Evolutionary conservation across 169 alveolate genomes (phyloP).

Genomic region (Cryptosporidium ryanae): DNA sequence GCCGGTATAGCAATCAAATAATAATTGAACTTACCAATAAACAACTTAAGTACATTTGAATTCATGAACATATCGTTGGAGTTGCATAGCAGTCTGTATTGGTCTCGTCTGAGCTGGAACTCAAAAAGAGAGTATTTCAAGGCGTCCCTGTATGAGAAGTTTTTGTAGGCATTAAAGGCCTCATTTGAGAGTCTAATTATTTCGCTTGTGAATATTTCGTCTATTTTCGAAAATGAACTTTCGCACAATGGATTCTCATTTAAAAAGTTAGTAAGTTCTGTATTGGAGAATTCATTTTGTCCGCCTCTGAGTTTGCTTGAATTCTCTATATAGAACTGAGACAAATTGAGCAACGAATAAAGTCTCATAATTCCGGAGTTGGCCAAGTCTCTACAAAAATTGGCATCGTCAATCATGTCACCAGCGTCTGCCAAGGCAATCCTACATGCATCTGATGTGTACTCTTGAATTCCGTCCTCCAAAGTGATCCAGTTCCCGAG

Average conservation of each 20-base stretch:
- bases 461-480: conserved; percentile 89
- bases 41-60: not conserved
- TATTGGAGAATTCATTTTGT: conserved; percentile 31
- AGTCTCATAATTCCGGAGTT: conserved; percentile 87
- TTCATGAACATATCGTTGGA: conserved; percentile 43
- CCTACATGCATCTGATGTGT: conserved; percentile 97
- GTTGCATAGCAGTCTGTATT: conserved; percentile 80
- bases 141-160: conserved; percentile 88
- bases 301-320: conserved; percentile 77
- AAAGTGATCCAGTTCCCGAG: conserved; percentile 97
- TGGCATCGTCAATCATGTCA: conserved; percentile 96
- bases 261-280: conserved; percentile 16
- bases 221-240: conserved; percentile 75
- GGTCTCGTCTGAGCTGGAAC: conserved; percentile 81
- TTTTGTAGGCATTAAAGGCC: conserved; percentile 84
- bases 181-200: conserved; percentile 81
- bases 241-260: conserved; percentile 11
- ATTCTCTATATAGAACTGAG: conserved; percentile 80
- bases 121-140: conserved; percentile 88
- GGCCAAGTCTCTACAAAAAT: conserved; percentile 89
- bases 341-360: conserved; percentile 79
- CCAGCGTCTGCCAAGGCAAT: conserved; percentile 99
- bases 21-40: conserved; percentile 56
- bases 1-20: too few relatives aligned
- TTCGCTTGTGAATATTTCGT: conserved; percentile 87